These are phyloP conservation scores for Termitomyces titanicus DNA, from an alignment of 768 basidiomycete species.

Conservation along the genomic window DNA sequence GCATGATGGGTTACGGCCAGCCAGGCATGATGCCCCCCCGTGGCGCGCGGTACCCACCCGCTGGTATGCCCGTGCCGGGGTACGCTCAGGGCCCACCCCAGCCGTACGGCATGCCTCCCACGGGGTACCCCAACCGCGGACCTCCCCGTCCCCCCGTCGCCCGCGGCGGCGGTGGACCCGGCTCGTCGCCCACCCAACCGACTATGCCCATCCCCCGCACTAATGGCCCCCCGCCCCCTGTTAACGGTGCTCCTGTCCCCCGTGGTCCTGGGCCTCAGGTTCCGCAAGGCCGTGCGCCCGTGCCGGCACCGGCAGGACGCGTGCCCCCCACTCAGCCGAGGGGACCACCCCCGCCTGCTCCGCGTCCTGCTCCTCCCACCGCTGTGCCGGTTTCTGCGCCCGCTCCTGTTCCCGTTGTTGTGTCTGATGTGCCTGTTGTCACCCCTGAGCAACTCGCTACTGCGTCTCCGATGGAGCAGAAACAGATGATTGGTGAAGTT, in stretches of 20 bases:
- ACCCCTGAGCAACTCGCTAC: constrained; percentile 49
- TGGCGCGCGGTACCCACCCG: constrained; percentile 25
- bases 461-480: constrained; percentile 84
- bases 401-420: constrained; percentile 38
- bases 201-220: constrained; percentile 65
- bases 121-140: constrained; percentile 55
- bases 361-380: constrained; percentile 40
- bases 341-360: constrained; percentile 32
- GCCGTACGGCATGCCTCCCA: constrained; percentile 56
- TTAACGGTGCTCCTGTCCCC: constrained; percentile 42
- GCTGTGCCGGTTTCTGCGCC: constrained; percentile 25
- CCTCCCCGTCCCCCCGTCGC: constrained; percentile 59
- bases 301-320: constrained; percentile 7
- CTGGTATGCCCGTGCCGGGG: background rate
- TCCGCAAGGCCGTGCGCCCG: constrained; percentile 7
- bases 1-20: constrained; percentile 77
- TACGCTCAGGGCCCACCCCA: constrained; percentile 64
- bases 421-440: constrained; percentile 37
- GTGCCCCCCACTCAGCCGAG: constrained; percentile 15
- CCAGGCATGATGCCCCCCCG: constrained; percentile 87
- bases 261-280: constrained; percentile 34
- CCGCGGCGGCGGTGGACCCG: constrained; percentile 72
- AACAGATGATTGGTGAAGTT: constrained; percentile 97
- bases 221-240: constrained; percentile 44
- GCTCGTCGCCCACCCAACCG: constrained; percentile 65